Evolutionary conservation across 805 yeast genomes (phyloP).

Genomic region (Teunomyces funiuensis): DNA sequence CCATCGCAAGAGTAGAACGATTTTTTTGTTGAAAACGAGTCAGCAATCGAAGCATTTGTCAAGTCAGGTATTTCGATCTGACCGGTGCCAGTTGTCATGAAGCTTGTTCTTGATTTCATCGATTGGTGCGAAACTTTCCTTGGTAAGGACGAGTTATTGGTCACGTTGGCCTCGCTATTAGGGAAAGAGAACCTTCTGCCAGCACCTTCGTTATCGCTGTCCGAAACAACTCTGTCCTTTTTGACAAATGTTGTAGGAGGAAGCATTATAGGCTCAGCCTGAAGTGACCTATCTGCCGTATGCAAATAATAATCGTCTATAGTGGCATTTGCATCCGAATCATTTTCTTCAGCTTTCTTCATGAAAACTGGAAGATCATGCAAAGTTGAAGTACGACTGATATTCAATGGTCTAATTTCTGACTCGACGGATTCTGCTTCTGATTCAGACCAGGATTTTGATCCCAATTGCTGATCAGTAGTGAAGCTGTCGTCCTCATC

Average conservation of each 20-base stretch:
- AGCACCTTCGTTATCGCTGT: constrained; percentile 33
- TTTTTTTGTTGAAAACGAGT: constrained; percentile 9
- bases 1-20: constrained; percentile 20
- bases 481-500: constrained; percentile 3
- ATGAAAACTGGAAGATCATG: background rate
- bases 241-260: background rate
- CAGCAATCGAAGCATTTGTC: constrained; percentile 18
- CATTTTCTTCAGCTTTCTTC: background rate
- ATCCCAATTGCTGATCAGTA: background rate
- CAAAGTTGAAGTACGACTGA: constrained; percentile 11
- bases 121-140: background rate
- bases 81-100: constrained; percentile 19
- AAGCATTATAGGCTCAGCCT: background rate
- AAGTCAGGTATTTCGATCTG: constrained; percentile 45
- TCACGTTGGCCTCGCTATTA: constrained; percentile 30
- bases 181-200: constrained; percentile 42
- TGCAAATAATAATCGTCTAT: constrained; percentile 12
- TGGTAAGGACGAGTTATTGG: constrained; percentile 22
- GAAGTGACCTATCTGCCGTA: constrained; percentile 3
- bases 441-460: background rate
- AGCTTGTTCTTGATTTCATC: constrained; percentile 11
- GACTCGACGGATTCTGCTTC: constrained; percentile 3
- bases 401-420: constrained; percentile 15
- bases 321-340: background rate
- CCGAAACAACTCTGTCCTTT: constrained; percentile 11